Conservation (phyloP, 257 asterid species). For the Galeopsis tetrahit region DNA sequence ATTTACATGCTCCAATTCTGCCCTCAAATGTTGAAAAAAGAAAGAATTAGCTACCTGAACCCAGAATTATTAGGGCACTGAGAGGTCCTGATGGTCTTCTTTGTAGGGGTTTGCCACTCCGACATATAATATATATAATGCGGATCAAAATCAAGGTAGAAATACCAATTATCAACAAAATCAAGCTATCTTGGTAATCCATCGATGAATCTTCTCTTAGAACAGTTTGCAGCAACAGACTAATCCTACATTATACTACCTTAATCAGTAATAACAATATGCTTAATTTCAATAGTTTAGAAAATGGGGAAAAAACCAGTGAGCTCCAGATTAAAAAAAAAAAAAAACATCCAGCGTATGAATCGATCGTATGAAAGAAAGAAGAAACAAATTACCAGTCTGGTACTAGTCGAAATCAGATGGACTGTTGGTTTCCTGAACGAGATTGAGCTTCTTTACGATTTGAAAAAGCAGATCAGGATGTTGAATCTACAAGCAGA, state of each 20-base stretch:
- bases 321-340: not conserved
- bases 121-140: slow-evolving; percentile 49
- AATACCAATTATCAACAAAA: slow-evolving; percentile 44
- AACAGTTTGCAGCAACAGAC: slow-evolving; percentile 18
- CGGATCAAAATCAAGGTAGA: slow-evolving; percentile 50
- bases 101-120: slow-evolving; percentile 47
- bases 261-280: not conserved
- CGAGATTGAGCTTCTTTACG: not conserved
- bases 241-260: slow-evolving; percentile 20
- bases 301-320: not conserved
- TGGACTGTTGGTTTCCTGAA: not conserved
- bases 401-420: not conserved
- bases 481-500: not conserved
- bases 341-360: not conserved
- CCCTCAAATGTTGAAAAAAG: not conserved
- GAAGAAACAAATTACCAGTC: not conserved
- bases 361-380: not conserved
- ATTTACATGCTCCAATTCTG: not conserved
- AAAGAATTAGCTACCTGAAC: slow-evolving; percentile 63
- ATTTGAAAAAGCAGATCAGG: not conserved
- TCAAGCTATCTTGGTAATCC: slow-evolving; percentile 36
- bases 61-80: slow-evolving; percentile 69
- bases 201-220: slow-evolving; percentile 27
- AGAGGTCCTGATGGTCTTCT: slow-evolving; percentile 46
- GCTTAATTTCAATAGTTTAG: not conserved